These are phyloP conservation scores for Angomonas deanei DNA, from an alignment of 208 protist genomes.

Conservation along the genomic window DNA sequence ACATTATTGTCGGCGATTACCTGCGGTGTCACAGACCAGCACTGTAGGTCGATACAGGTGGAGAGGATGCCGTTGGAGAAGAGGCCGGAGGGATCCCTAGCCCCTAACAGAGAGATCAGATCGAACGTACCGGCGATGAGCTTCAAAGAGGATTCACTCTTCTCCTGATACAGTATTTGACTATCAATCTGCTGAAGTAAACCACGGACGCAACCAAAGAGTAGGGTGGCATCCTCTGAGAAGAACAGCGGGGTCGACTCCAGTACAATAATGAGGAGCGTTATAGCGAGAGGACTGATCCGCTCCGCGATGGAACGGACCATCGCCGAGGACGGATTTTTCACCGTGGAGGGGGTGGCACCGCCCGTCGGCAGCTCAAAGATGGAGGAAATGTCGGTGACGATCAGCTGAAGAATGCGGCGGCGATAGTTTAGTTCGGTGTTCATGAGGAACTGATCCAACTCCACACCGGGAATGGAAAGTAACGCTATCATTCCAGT, in stretches of 20 bases:
- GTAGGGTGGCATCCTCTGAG: background rate
- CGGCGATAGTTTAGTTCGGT: background rate
- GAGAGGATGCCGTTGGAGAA: conserved; percentile 43
- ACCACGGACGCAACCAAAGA: background rate
- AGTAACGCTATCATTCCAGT: background rate
- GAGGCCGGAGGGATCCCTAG: conserved; percentile 50
- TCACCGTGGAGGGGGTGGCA: background rate
- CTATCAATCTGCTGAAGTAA: background rate
- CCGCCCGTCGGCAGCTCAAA: background rate
- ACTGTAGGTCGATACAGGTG: conserved; percentile 52
- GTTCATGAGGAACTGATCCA: background rate
- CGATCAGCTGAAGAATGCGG: background rate
- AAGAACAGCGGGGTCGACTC: background rate
- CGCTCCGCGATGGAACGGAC: background rate
- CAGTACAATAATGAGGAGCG: background rate
- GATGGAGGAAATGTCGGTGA: background rate
- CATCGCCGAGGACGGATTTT: background rate
- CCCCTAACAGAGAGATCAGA: conserved; percentile 46
- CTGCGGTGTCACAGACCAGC: conserved; percentile 53
- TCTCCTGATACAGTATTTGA: background rate
- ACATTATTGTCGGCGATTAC: conserved; percentile 46
- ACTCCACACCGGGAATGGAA: background rate
- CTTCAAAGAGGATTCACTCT: conserved; percentile 16
- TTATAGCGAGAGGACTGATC: background rate
- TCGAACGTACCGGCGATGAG: conserved; percentile 56